Percentiles rank a stretch among this genome's conserved stretches.
Evolutionary conservation across 345 rosid species (phyloP).

Genomic region (Brassica incana): DNA sequence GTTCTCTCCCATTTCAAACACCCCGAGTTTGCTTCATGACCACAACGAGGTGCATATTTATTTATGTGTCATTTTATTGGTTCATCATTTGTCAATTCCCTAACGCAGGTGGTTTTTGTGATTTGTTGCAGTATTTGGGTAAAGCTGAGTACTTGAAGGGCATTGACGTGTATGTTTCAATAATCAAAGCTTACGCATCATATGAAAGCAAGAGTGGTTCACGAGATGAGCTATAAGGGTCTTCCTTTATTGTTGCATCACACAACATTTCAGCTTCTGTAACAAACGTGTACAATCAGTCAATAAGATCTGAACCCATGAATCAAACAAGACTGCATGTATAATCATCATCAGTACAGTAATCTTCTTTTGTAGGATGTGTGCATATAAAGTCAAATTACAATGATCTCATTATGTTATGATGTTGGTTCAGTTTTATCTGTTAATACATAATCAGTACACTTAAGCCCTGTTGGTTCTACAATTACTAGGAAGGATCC

Average conservation of each 20-base stretch:
- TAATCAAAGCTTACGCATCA: slow-evolving; percentile 66
- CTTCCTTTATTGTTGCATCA: background rate
- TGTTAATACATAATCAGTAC: slow-evolving; percentile 22
- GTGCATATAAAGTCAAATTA: slow-evolving; percentile 26
- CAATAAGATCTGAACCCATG: background rate
- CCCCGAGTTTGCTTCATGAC: slow-evolving; percentile 85
- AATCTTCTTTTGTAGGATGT: slow-evolving; percentile 11
- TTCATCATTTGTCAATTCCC: background rate
- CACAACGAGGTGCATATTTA: slow-evolving; percentile 63
- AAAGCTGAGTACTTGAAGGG: slow-evolving; percentile 85
- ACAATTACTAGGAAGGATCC: slow-evolving; percentile 18
- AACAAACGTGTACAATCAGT: background rate
- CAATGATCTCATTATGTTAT: slow-evolving; percentile 31
- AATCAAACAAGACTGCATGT: slow-evolving; percentile 24
- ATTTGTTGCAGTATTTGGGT: slow-evolving; percentile 66
- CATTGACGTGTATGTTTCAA: slow-evolving; percentile 65
- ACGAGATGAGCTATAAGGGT: slow-evolving; percentile 67
- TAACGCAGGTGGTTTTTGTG: slow-evolving; percentile 10
- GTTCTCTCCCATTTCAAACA: slow-evolving; percentile 90
- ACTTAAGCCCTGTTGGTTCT: slow-evolving; percentile 20
- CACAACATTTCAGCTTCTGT: background rate
- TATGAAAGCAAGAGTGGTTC: slow-evolving; percentile 42
- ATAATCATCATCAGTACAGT: background rate
- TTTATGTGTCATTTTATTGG: background rate
- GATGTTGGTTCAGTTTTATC: slow-evolving; percentile 18